These are phyloP conservation scores for Strobilomyces confusus DNA, from an alignment of 768 basidiomycete genomes.

Conservation along the genomic window DNA sequence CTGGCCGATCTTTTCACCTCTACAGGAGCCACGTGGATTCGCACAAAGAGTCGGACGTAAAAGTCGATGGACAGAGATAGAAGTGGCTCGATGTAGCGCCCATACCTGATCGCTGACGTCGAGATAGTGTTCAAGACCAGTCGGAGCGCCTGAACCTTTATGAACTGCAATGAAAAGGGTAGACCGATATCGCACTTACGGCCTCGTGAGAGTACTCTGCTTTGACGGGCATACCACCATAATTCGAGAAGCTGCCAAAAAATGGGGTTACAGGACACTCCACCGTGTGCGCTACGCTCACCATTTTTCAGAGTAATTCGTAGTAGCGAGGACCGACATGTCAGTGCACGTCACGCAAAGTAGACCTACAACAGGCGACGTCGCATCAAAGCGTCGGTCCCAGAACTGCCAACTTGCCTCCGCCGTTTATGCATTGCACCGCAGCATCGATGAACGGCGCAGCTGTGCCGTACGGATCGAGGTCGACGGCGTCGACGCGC, in stretches of 20 bases:
- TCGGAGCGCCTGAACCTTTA: conserved; percentile 67
- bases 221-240: conserved; percentile 86
- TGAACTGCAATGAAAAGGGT: conserved; percentile 1
- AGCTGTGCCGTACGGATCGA: conserved; percentile 97
- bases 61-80: conserved; percentile 95
- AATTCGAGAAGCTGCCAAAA: conserved; percentile 77
- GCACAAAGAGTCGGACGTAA: conserved; percentile 89
- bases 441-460: conserved; percentile 96
- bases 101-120: conserved; percentile 86
- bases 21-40: conserved; percentile 64
- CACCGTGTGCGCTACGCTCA: conserved; percentile 24
- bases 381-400: background rate
- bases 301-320: conserved; percentile 98
- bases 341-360: conserved; percentile 97
- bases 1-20: conserved; percentile 81
- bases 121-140: conserved; percentile 86
- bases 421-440: conserved; percentile 83
- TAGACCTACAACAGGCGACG: conserved; percentile 45
- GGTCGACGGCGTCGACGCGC: conserved; percentile 91
- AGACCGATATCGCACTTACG: conserved; percentile 40
- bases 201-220: conserved; percentile 96
- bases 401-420: conserved; percentile 51
- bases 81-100: conserved; percentile 85
- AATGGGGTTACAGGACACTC: background rate
- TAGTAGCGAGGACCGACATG: conserved; percentile 86